phyloP scores from a whole-genome alignment of 225 moss, liverwort and hornwort genomes.

The Climacium dendroides region DNA sequence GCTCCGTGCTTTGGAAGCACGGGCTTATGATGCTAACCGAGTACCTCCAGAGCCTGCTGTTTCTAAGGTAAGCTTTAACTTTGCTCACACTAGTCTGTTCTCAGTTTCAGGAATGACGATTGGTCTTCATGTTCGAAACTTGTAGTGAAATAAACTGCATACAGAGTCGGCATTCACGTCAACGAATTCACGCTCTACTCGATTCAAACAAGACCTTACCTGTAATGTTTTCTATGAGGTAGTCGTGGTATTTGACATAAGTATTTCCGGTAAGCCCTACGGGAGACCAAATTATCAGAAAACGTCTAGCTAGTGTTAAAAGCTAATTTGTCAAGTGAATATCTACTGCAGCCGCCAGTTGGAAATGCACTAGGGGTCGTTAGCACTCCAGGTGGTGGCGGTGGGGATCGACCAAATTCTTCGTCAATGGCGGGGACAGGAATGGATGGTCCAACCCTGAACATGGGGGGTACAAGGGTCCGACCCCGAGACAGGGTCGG shows the following conservation, averaged over 20 bases:
- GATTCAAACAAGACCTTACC: not conserved
- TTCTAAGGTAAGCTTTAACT: conserved; percentile 53
- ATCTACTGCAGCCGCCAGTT: conserved; percentile 68
- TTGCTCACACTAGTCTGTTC: not conserved
- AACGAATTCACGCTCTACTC: not conserved
- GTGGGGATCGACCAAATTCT: conserved; percentile 73
- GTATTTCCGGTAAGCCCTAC: not conserved
- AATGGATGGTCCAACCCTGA: conserved; percentile 78
- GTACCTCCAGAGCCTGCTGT: conserved; percentile 75
- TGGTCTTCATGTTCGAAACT: not conserved
- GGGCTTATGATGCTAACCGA: conserved; percentile 68
- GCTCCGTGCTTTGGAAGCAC: conserved; percentile 67
- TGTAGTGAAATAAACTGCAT: not conserved
- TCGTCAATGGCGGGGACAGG: conserved; percentile 71
- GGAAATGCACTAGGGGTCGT: conserved; percentile 74
- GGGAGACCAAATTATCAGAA: not conserved
- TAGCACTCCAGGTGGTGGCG: conserved; percentile 67
- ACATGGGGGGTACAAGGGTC: conserved; percentile 55
- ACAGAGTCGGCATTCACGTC: not conserved
- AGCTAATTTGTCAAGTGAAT: conserved; percentile 13
- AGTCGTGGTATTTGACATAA: not conserved
- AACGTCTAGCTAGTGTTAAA: not conserved
- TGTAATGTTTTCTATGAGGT: not conserved
- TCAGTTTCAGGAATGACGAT: not conserved
- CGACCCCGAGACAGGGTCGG: conserved; percentile 84